Evolutionary conservation across 2,329 filamentous ascomycete genomes (phyloP).

Genomic region (Fusarium humuli): DNA sequence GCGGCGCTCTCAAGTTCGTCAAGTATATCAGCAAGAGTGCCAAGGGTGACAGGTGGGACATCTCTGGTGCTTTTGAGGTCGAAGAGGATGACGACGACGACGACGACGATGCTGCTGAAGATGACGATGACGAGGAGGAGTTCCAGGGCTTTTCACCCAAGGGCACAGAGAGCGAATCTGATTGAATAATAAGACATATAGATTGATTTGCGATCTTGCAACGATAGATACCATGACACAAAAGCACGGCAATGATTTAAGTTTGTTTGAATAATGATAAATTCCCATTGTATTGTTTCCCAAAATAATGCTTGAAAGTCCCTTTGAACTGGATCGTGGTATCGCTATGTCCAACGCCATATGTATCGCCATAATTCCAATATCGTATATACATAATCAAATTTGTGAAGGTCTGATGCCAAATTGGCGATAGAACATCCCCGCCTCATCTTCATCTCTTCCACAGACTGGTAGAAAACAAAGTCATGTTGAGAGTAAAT

Average conservation of each 20-base stretch:
- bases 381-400: slow-evolving; percentile 23
- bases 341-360: slow-evolving; percentile 26
- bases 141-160: slow-evolving; percentile 68
- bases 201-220: slow-evolving; percentile 20
- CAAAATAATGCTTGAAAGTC: slow-evolving; percentile 16
- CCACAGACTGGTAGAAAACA: background rate
- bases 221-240: slow-evolving; percentile 38
- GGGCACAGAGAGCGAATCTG: slow-evolving; percentile 53
- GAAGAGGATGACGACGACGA: slow-evolving; percentile 61
- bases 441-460: background rate
- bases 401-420: background rate
- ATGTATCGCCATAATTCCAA: slow-evolving; percentile 17
- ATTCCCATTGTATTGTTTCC: background rate
- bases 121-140: slow-evolving; percentile 63
- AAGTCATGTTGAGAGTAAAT: background rate
- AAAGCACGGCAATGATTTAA: slow-evolving; percentile 27
- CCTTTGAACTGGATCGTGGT: slow-evolving; percentile 19
- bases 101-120: slow-evolving; percentile 52
- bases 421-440: background rate
- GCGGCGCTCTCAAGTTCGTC: slow-evolving; percentile 88
- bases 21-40: slow-evolving; percentile 92
- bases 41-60: slow-evolving; percentile 91
- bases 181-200: slow-evolving; percentile 34
- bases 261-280: slow-evolving; percentile 10
- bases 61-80: slow-evolving; percentile 82